Conservation (phyloP, 2,329 filamentous ascomycete genomes). For the Xylariaceae sp. region DNA sequence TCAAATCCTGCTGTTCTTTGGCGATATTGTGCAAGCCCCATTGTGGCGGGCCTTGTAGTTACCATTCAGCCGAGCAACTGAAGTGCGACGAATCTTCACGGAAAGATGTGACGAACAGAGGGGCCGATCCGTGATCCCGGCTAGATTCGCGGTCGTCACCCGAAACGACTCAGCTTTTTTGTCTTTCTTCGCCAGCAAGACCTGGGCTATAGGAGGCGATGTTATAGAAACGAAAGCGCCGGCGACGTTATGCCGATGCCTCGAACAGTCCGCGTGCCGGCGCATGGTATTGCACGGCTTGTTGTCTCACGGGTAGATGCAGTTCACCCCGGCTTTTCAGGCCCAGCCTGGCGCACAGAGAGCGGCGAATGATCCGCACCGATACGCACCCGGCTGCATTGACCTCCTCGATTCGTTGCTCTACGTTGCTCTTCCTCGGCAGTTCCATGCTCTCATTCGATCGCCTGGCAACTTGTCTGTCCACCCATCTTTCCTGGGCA, state of each 20-base stretch:
- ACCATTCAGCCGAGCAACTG: background rate
- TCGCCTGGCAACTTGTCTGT: too few species aligned
- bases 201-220: constrained; percentile 18
- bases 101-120: constrained; percentile 6
- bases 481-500: too few species aligned
- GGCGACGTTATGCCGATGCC: constrained; percentile 21
- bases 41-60: background rate
- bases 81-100: background rate
- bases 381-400: constrained; percentile 10
- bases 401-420: too few species aligned
- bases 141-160: constrained; percentile 17
- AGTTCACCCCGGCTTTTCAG: constrained; percentile 18
- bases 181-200: constrained; percentile 14
- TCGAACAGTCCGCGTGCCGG: constrained; percentile 16
- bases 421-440: too few species aligned
- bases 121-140: constrained; percentile 13
- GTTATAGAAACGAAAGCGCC: constrained; percentile 20
- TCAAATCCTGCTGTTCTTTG: background rate
- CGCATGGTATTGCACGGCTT: constrained; percentile 17
- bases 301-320: constrained; percentile 25
- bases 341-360: constrained; percentile 10
- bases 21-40: background rate
- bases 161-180: constrained; percentile 21
- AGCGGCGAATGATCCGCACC: constrained; percentile 15
- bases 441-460: too few species aligned